Evolutionary conservation across 345 rosid genomes (phyloP), one percentile per base, ranked within the genome.

Genomic region (Murraya paniculata): DNA sequence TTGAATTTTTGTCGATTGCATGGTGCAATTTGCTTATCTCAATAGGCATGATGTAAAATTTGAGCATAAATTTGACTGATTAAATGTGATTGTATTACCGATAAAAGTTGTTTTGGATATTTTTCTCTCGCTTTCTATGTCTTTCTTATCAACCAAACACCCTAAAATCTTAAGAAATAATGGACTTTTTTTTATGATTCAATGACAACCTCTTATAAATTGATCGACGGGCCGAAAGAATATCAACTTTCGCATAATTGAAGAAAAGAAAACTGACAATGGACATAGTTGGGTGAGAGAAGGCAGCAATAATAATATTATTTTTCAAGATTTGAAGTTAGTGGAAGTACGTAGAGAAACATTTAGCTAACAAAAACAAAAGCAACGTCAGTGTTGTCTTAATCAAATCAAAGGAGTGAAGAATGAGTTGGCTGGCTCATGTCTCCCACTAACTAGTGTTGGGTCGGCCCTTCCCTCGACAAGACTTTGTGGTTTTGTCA

Each of bases 391-490:
- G 80, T 73, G 71, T 76, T 60, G 85, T 82, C 85, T 79, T 79
- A 53, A 70, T 73, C 79, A 67, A 10, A 64, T 28, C 18, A 21
- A 28, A 16, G 8, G 50, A 45, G 50, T 45, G 50, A 45, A 45
- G 22, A 53, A 18, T 18, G 57, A 18, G 22, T 53, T 16, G 68
- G 56, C 10, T 55, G n/a, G 59, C 57, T 59, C 59, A 80, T 78
- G 90, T 85, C 80, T 77, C 86, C 90, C 90, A 83, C 86, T 75
- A 64, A 61, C 60, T 56, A n/a, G 69, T 85, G 90, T 66, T 71
- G 53, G 85, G 90, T 85, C 85, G 84, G 85, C 90, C 84, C 68
- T 56, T 76, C 27, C 33, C 61, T 21, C 24, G 82, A 77, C 90
- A 87, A 79, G 8, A 5, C 80, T 61, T 78, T 72, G 80, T 83